Evolutionary conservation across 805 yeast genomes (phyloP).

Genomic region (Suhomyces vadensis): DNA sequence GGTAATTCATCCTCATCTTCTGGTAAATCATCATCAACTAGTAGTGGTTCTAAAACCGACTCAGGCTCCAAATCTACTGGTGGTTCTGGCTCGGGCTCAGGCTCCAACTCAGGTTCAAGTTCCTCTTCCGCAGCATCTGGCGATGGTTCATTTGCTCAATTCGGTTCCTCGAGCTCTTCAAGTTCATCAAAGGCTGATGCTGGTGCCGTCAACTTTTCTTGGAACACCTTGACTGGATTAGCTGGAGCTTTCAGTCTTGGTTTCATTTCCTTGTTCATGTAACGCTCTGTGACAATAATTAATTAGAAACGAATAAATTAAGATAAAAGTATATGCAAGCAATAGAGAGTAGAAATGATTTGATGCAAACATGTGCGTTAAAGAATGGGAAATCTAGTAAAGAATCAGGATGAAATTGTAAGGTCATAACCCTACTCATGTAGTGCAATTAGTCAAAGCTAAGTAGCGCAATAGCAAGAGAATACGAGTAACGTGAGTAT

Average conservation of each 20-base stretch:
- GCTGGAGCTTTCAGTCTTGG: conserved; percentile 22
- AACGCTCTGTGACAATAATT: no score
- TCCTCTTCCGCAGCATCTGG: conserved; percentile 7
- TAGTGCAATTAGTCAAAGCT: no score
- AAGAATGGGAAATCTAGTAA: no score
- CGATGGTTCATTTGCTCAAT: conserved; percentile 10
- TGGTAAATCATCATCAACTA: neutral
- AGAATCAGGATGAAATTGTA: no score
- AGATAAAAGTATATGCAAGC: no score
- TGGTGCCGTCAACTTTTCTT: neutral
- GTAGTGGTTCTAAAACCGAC: conserved; percentile 1
- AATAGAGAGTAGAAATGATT: no score
- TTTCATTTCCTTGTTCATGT: conserved; percentile 17
- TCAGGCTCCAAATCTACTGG: neutral
- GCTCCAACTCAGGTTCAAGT: neutral
- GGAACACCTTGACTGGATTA: conserved; percentile 5
- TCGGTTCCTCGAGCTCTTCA: conserved; percentile 13
- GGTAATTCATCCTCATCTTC: conserved; percentile 1
- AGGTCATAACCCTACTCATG: no score
- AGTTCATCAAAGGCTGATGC: neutral
- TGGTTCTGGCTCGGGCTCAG: conserved; percentile 2
- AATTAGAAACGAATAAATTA: conserved; percentile 3
- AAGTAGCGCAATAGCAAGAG: no score
- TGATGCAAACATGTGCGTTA: no score
- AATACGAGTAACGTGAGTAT: no score